Base-by-base conservation (phyloP, 1,284 basidiomycete genomes). In the Coniferiporia sulphurascens region DNA sequence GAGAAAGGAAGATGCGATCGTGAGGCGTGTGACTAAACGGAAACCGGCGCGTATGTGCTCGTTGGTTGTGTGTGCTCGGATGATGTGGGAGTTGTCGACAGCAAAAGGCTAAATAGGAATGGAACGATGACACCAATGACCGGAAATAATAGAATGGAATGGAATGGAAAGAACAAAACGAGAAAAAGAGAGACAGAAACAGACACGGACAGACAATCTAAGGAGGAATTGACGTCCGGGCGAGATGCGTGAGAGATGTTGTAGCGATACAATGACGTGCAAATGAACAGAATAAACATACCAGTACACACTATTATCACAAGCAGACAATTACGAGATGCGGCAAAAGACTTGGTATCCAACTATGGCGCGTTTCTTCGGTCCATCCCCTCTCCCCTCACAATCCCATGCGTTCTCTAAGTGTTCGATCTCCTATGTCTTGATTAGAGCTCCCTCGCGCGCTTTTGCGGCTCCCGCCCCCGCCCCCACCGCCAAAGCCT, bases 381-480 rank as follows among this genome's bases (percentile, higher is more conserved):
- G 44, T 43, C 41, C 41, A 56, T 54, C 34, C 46, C 21, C 21
- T 22, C 10, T 49, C 27, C 27, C 38, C 50, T 80, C 73, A 86
- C 46, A 88, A 76, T 72, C 86, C 88, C 84, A 90, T 81, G 67
- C 87, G 76, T 72, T 89, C 85, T 71, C 85, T 85, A 77, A 90
- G 84, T 77, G 87, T 87, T 82, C 87, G 87, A 77, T 87, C 86
- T 53, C 74, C 80, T 63, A 74, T 68, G 32, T 65, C 66, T 55
- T 63, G 64, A 63, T 65, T 64, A 66, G 71, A 65, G 64, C 67
- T 73, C 65, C 70, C 67, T 35, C 71, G 65, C 22, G 72, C 67
- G 22, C 72, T 69, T 19, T 72, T 68, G 22, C 72, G 70, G 45
- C 73, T 70, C 34, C 74, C 71, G 34, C 70, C 71, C 3, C 62